Percentiles rank a stretch among this genome's conserved stretches.
phyloP scores from a whole-genome alignment of 2,329 filamentous ascomycete genomes.

The Apiospora phragmitis region DNA sequence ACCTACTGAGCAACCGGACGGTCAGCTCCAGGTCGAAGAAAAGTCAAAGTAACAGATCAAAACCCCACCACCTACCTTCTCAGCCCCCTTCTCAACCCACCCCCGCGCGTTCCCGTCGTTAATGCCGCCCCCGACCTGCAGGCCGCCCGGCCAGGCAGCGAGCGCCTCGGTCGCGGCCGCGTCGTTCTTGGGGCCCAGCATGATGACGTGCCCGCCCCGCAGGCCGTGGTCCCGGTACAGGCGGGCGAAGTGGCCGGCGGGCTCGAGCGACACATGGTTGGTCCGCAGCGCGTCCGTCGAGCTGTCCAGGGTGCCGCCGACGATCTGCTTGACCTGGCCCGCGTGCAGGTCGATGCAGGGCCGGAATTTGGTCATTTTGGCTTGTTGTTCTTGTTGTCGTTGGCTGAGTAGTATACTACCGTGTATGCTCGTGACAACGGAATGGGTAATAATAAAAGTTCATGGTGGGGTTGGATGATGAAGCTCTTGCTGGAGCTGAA shows the following conservation, averaged over 20 bases:
- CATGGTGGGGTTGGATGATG: conserved; percentile 17
- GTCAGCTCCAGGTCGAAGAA: background rate
- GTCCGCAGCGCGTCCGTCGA: conserved; percentile 71
- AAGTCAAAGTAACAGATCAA: background rate
- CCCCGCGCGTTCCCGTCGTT: conserved; percentile 77
- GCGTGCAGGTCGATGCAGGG: conserved; percentile 97
- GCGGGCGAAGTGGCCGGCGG: conserved; percentile 76
- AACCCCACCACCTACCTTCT: conserved; percentile 65
- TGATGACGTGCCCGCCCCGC: conserved; percentile 88
- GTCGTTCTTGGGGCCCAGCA: conserved; percentile 88
- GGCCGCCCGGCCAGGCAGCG: conserved; percentile 71
- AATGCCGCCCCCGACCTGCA: conserved; percentile 96
- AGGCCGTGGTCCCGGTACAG: conserved; percentile 78
- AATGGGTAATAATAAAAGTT: background rate
- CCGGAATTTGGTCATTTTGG: conserved; percentile 86
- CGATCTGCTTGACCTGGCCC: conserved; percentile 98
- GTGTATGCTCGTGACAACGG: background rate
- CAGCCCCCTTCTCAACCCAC: conserved; percentile 87
- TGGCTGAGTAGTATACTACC: background rate
- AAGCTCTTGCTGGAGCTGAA: background rate
- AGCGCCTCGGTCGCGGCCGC: conserved; percentile 78
- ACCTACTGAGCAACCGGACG: conserved; percentile 59
- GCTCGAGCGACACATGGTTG: conserved; percentile 86
- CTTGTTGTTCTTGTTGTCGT: background rate
- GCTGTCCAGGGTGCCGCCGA: conserved; percentile 85